Conservation (phyloP, 164 flowering plant genomes). For the Cinnamomum chago region DNA sequence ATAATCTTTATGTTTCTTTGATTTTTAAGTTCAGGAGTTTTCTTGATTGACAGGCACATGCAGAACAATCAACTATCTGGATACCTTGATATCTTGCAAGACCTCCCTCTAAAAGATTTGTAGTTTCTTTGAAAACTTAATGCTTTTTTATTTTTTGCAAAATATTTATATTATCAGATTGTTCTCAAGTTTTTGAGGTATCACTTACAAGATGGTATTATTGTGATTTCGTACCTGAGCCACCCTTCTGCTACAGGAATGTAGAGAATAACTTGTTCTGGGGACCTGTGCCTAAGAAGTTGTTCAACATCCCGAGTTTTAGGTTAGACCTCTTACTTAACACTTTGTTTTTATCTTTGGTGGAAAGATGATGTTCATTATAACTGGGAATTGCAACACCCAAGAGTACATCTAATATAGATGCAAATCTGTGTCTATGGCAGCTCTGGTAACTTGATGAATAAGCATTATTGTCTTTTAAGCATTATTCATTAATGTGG, state of each 20-base stretch:
- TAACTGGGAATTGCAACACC: not conserved
- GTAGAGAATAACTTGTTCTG: constrained; percentile 72
- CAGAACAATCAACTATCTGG: constrained; percentile 89
- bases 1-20: not conserved
- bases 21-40: not conserved
- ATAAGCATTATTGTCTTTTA: too few relatives aligned
- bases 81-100: constrained; percentile 78
- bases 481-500: too few relatives aligned
- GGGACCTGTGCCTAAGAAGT: constrained; percentile 77
- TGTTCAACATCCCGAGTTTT: constrained; percentile 69
- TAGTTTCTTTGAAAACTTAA: constrained; percentile 31
- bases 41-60: constrained; percentile 57
- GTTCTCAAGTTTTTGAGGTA: not conserved
- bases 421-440: not conserved
- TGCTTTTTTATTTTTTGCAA: not conserved
- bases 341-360: not conserved
- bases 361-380: not conserved
- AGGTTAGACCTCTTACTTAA: constrained; percentile 37
- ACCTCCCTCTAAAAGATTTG: constrained; percentile 78
- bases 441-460: not conserved
- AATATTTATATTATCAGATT: not conserved
- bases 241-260: constrained; percentile 48
- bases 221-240: constrained; percentile 7
- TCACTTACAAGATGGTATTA: not conserved
- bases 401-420: not conserved